Conservation (phyloP, 805 yeast species). For the Sungouiozyma ichnusensis region DNA sequence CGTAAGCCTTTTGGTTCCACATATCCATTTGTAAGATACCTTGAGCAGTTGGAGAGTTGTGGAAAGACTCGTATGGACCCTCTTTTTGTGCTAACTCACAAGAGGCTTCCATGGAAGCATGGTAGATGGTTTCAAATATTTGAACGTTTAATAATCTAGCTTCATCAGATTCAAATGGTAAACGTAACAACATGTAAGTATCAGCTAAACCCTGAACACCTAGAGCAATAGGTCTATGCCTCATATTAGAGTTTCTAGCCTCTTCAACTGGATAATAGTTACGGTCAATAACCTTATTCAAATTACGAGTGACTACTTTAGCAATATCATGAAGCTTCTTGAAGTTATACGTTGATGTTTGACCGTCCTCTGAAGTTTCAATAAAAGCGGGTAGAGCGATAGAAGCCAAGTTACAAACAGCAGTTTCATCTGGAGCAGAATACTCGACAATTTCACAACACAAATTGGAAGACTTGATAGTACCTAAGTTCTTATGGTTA, state of each 20-base stretch:
- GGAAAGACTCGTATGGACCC: constrained; percentile 65
- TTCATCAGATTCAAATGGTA: constrained; percentile 77
- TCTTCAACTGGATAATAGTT: constrained; percentile 75
- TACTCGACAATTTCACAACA: constrained; percentile 94
- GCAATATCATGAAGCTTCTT: constrained; percentile 61
- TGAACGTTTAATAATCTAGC: constrained; percentile 70
- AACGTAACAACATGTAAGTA: constrained; percentile 62
- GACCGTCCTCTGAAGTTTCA: constrained; percentile 34
- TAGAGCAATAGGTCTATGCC: constrained; percentile 87
- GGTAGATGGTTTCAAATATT: constrained; percentile 92
- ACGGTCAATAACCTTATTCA: constrained; percentile 75
- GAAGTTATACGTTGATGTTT: constrained; percentile 54
- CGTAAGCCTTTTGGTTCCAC: constrained; percentile 75
- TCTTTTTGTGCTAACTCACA: constrained; percentile 59
- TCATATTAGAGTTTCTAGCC: constrained; percentile 65
- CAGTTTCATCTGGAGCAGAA: constrained; percentile 84
- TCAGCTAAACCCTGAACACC: constrained; percentile 99
- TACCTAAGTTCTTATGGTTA: constrained; percentile 87
- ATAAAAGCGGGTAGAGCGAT: constrained; percentile 78
- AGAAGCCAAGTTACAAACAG: constrained; percentile 92
- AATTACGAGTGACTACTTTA: constrained; percentile 67
- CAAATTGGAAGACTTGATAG: constrained; percentile 84
- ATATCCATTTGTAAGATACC: constrained; percentile 80
- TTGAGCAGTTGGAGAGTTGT: constrained; percentile 83
- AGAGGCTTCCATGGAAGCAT: constrained; percentile 84